Evolutionary conservation across 1,284 basidiomycete genomes (phyloP), one percentile per base, ranked within the genome.

Genomic region (Pisolithus thermaeus): DNA sequence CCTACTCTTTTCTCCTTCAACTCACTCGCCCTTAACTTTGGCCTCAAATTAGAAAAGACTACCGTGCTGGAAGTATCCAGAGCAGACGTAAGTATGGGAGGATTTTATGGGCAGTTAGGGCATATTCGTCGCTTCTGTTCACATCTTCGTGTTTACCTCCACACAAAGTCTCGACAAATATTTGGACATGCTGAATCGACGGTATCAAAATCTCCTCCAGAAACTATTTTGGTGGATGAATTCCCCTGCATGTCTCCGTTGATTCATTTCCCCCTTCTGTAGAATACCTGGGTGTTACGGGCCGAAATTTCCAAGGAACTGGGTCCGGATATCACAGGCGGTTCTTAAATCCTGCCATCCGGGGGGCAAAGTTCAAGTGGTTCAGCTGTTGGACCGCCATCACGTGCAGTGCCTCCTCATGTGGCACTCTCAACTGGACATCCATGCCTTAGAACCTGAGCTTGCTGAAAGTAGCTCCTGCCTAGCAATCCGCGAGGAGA

Each of bases 401-500:
- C 62, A 64, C 14, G 35, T 64, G 12, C 50, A 20, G 5, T 52
- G 54, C 46, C 47, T 68, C 37, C 47, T 64, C 45, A 55, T 30
- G 18, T 38, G 47, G 2, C 58, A 66, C 18, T 46, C 50, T 30
- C 56, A 56, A 25, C 40, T 55, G 39, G 51, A 54, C 3, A 30
- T 50, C 30, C 49, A 40, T 1, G 47, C 37, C 5, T 43, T 64
- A n/a, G 14, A n/a, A 14, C 49, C 52, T 7, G 52, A 57, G 23
- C 37, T 52, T 25, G 47, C 40, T 2, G 35, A 5, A 1, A 4
- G 35, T 3, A 7, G 49, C 0, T 55, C 65, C 38, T 59, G 57
- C 3, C 1, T 67, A 6, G 64, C 67, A 50, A 66, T 65, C 39
- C 8, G 41, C n/a, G 50, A 65, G 0, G 64, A 66, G 0, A 18